These are phyloP conservation scores for Malbranchea zuffiana DNA, from an alignment of 2,329 filamentous ascomycete genomes.

Conservation along the genomic window DNA sequence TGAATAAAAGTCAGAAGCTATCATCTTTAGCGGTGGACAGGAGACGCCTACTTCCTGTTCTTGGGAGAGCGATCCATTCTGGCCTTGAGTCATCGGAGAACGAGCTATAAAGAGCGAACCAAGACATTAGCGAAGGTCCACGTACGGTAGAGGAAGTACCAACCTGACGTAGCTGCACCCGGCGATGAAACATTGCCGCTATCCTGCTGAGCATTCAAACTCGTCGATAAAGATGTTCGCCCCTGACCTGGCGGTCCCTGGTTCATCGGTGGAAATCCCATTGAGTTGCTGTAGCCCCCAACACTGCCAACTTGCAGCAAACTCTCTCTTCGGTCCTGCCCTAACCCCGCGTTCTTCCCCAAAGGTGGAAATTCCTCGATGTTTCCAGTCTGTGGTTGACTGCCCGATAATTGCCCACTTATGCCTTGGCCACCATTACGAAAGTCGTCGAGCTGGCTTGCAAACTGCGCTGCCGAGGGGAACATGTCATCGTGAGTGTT, in stretches of 20 bases:
- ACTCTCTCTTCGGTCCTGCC: constrained; percentile 13
- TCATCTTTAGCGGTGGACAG: neutral
- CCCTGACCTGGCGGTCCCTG: constrained; percentile 30
- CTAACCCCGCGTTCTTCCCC: constrained; percentile 33
- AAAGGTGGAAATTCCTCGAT: constrained; percentile 53
- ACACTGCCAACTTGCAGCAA: constrained; percentile 36
- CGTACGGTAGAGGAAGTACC: constrained; percentile 16
- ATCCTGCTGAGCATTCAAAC: constrained; percentile 30
- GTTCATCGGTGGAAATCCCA: constrained; percentile 33
- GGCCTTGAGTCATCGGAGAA: constrained; percentile 33
- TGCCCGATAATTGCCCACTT: constrained; percentile 41
- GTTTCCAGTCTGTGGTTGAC: constrained; percentile 45
- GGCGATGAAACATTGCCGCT: constrained; percentile 28
- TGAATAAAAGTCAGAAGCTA: constrained; percentile 18
- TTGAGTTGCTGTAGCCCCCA: constrained; percentile 30
- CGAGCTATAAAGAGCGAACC: no score
- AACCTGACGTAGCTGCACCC: constrained; percentile 22
- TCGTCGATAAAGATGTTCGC: constrained; percentile 23
- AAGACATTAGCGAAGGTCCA: no score
- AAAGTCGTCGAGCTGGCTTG: constrained; percentile 44
- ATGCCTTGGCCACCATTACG: constrained; percentile 47
- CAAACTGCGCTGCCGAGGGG: constrained; percentile 40
- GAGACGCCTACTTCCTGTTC: constrained; percentile 30
- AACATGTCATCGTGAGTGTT: constrained; percentile 39
- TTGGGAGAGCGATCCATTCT: constrained; percentile 34